Conservation (phyloP, 352 stramenopile species). For the Phytophthora litchii region DNA sequence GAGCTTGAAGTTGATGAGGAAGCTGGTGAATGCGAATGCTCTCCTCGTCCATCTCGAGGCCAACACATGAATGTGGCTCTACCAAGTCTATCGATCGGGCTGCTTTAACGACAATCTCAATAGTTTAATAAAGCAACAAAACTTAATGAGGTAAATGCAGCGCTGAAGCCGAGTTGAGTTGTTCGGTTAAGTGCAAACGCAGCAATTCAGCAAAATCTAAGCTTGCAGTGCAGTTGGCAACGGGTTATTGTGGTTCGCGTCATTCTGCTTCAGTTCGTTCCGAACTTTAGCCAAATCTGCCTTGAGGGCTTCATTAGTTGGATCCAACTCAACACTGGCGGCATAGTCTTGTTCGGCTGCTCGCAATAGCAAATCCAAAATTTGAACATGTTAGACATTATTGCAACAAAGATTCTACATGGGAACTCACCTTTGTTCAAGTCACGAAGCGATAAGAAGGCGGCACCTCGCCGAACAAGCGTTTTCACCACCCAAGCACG, state of each 20-base stretch:
- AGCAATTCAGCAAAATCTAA: neutral
- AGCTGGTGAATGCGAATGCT: slow-evolving; percentile 14
- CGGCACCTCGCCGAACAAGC: slow-evolving; percentile 67
- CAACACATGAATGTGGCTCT: slow-evolving; percentile 19
- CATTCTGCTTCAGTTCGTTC: slow-evolving; percentile 17
- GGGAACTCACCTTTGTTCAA: slow-evolving; percentile 45
- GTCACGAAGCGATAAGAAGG: slow-evolving; percentile 41
- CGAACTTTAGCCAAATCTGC: slow-evolving; percentile 53
- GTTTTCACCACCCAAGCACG: slow-evolving; percentile 80
- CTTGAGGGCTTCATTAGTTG: slow-evolving; percentile 53
- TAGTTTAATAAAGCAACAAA: too few species aligned
- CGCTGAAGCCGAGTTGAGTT: too few species aligned
- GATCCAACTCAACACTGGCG: slow-evolving; percentile 64
- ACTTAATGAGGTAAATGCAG: too few species aligned
- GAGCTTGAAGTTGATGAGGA: slow-evolving; percentile 29
- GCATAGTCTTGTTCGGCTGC: slow-evolving; percentile 64
- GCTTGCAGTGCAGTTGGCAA: slow-evolving; percentile 13
- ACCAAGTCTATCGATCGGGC: slow-evolving; percentile 32
- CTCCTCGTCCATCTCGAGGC: neutral
- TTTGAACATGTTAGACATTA: neutral
- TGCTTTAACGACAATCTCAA: slow-evolving; percentile 24
- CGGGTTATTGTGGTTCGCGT: neutral
- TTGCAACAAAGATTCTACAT: neutral
- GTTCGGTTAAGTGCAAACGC: neutral
- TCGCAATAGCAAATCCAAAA: neutral